These are phyloP conservation scores for Ambrosiella xylebori DNA, from an alignment of 2,329 filamentous ascomycete genomes.

Conservation along the genomic window DNA sequence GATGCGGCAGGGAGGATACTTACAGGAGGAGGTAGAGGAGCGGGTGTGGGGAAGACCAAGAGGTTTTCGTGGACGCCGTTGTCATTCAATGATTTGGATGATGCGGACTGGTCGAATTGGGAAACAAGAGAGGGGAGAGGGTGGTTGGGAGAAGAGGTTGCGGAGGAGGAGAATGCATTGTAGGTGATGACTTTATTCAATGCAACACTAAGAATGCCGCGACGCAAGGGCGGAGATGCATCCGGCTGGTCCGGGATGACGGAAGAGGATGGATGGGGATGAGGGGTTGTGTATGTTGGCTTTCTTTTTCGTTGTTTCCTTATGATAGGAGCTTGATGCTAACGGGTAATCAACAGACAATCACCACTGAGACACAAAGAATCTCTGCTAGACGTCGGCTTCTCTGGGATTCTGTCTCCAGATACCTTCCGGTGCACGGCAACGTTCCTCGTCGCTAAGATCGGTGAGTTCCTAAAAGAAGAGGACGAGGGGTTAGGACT, in stretches of 20 bases:
- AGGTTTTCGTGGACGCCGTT: conserved; percentile 44
- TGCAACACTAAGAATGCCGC: conserved; percentile 13
- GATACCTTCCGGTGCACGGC: conserved; percentile 17
- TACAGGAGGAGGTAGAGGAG: conserved; percentile 1
- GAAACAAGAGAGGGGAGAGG: conserved; percentile 22
- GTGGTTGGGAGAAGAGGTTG: conserved; percentile 32
- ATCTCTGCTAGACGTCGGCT: not conserved
- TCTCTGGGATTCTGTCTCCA: conserved; percentile 22
- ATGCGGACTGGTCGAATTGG: conserved; percentile 50
- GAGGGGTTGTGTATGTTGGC: not conserved
- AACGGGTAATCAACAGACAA: not conserved
- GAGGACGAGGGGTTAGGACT: not conserved
- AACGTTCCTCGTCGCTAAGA: not conserved
- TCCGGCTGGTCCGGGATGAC: conserved; percentile 20
- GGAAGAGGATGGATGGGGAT: not conserved
- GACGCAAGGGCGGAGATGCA: conserved; percentile 29
- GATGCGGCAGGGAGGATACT: conserved; percentile 12
- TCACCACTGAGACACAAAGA: not conserved
- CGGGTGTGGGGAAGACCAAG: conserved; percentile 29
- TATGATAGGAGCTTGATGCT: not conserved
- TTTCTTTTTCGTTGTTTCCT: not conserved
- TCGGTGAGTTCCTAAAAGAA: not conserved
- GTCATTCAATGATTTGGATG: conserved; percentile 38
- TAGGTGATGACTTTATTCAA: conserved; percentile 22
- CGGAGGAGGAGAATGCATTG: conserved; percentile 46